Evolutionary conservation across 1,284 basidiomycete species (phyloP).

Genomic region (Cryptococcus sp.): DNA sequence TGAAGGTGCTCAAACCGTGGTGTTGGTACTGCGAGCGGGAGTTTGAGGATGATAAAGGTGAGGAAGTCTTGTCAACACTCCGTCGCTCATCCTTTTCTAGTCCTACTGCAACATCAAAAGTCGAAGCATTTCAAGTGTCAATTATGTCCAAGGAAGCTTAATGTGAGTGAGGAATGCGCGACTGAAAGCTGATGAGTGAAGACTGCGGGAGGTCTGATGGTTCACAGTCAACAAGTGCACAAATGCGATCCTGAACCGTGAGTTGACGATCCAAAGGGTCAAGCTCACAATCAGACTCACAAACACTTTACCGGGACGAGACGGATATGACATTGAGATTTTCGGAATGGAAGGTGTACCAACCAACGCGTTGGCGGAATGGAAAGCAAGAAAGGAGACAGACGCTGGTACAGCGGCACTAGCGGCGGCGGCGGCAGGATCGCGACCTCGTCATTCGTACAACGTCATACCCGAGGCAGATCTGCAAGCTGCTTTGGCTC

Average conservation of each 20-base stretch:
- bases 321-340: constrained; percentile 98
- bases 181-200: constrained; percentile 21
- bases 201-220: constrained; percentile 93
- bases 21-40: constrained; percentile 99
- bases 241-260: constrained; percentile 96
- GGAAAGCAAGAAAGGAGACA: constrained; percentile 89
- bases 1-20: constrained; percentile 83
- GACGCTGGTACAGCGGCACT: constrained; percentile 77
- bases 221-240: constrained; percentile 98
- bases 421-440: constrained; percentile 69
- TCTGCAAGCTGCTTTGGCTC: constrained; percentile 77
- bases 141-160: constrained; percentile 90
- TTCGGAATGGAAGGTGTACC: constrained; percentile 99
- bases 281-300: constrained; percentile 67
- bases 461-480: constrained; percentile 78
- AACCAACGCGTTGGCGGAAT: constrained; percentile 88
- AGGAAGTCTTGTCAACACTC: constrained; percentile 11
- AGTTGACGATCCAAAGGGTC: constrained; percentile 39
- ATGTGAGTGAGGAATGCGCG: constrained; percentile 52
- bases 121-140: constrained; percentile 99
- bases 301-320: constrained; percentile 92
- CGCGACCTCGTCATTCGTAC: constrained; percentile 82
- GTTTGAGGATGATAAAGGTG: constrained; percentile 96
- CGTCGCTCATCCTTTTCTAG: constrained; percentile 55
- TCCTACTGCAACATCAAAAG: constrained; percentile 98